These are phyloP conservation scores for Penicillium sp. DNA, from an alignment of 2,329 filamentous ascomycete genomes.

Conservation along the genomic window DNA sequence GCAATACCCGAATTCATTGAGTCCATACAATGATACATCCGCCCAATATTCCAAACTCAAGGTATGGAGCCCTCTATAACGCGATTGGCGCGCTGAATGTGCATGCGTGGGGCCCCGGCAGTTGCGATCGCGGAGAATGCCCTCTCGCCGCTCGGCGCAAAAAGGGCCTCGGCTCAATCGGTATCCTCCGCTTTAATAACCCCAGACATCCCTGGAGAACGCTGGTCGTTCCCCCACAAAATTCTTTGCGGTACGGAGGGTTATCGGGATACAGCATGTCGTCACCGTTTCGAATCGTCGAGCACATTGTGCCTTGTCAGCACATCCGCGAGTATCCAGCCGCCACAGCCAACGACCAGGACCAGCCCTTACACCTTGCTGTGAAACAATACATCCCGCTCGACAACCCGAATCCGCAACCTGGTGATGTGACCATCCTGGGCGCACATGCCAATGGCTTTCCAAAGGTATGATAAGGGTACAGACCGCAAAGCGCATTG, in stretches of 20 bases:
- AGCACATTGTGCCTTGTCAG: slow-evolving; percentile 72
- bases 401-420: slow-evolving; percentile 66
- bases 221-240: not conserved
- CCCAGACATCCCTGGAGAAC: slow-evolving; percentile 4
- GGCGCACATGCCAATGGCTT: slow-evolving; percentile 90
- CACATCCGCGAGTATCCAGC: slow-evolving; percentile 82
- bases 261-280: slow-evolving; percentile 1
- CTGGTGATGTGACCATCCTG: slow-evolving; percentile 81
- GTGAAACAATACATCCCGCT: slow-evolving; percentile 87
- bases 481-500: not conserved
- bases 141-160: not conserved
- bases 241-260: not conserved
- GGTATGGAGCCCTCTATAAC: not conserved
- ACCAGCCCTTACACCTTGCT: slow-evolving; percentile 71
- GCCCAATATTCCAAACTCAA: not conserved
- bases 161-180: slow-evolving; percentile 13
- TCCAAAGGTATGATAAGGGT: slow-evolving; percentile 66
- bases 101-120: slow-evolving; percentile 7
- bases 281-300: slow-evolving; percentile 63
- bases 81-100: not conserved
- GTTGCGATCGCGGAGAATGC: slow-evolving; percentile 9
- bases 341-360: slow-evolving; percentile 70
- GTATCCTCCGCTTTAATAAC: slow-evolving; percentile 8
- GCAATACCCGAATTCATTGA: too few relatives aligned
- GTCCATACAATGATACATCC: not conserved